Base-by-base conservation (phyloP, 495 filamentous ascomycete species). In the Umbilicaria muhlenbergii region DNA sequence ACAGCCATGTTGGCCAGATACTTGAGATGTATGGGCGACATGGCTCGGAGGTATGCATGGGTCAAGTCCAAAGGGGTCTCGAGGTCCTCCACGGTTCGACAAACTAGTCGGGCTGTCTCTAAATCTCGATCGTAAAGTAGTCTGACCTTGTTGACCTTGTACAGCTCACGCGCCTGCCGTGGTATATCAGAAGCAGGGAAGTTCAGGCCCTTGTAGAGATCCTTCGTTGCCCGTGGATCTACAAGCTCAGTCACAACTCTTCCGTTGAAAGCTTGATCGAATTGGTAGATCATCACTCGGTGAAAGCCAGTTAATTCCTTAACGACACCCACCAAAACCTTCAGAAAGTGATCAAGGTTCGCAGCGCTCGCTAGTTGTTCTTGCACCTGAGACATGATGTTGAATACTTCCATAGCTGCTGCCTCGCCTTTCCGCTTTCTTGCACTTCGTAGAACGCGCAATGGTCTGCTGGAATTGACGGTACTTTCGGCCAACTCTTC, bases 151-250 rank as follows among this genome's bases (percentile, higher is more conserved):
- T 75, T 94, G 63, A 80, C 59, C 63, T 81, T 76, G 69, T 91
- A 80, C 38, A 92, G 64, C 52, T 88, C 81, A 34, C 84, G 72
- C 12, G 83, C 83, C 60, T 89, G 88, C 48, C 78, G 83, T 5
- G 86, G 86, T 32, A 94, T 94, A 57, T 94, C 89, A 7, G 85
- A 80, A 7, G 87, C 86, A 0, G 88, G 88, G 49, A 96, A 94
- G 59, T 92, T 78, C 14, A 94, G 68, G 7, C 86, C 87, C 54
- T 89, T 85, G 64, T 86, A 95, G 0, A 94, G 68, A 57, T 94
- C 86, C 43, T 81, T 81, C 0, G 85, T 86, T n/a, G 74, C 73
- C 24, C 72, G 59, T 3, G 80, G 77, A 53, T 96, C 84, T 16
- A 93, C 80, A 11, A 94, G 58, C 54, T 94, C 89, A 0, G 86